phyloP scores from a whole-genome alignment of 164 flowering plant genomes.

The Pachysandra terminalis region DNA sequence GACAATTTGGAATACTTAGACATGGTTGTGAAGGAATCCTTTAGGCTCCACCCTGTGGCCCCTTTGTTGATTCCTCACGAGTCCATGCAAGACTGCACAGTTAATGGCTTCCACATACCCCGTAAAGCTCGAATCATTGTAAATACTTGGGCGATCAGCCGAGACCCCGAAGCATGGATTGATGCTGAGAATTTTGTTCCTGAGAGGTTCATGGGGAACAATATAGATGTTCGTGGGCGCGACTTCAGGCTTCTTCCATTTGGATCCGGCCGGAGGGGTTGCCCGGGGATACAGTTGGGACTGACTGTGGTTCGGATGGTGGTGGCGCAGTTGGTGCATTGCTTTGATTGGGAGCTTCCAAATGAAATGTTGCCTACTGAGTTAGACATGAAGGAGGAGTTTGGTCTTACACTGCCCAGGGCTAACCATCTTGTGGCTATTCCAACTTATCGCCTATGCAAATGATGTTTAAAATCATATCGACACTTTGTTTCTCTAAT shows the following conservation, averaged over 20 bases:
- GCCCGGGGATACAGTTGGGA: neutral
- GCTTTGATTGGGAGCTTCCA: constrained; percentile 3
- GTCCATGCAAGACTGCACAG: constrained; percentile 8
- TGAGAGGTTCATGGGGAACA: neutral
- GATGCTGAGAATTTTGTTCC: neutral
- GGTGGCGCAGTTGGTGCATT: neutral
- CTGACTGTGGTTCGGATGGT: neutral
- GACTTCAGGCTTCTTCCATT: neutral
- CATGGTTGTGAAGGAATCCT: constrained; percentile 7
- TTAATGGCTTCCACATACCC: neutral
- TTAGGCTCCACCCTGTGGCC: constrained; percentile 12
- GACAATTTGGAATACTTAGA: constrained; percentile 8
- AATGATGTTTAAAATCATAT: neutral
- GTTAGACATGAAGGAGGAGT: neutral
- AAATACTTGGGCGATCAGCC: neutral
- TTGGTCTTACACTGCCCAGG: neutral
- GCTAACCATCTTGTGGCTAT: neutral
- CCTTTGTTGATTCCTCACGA: constrained; percentile 9
- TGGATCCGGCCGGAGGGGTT: neutral
- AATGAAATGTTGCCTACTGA: constrained; percentile 2
- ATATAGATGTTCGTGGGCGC: neutral
- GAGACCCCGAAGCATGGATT: neutral
- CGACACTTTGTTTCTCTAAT: no score
- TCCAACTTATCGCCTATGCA: neutral
- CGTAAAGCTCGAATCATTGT: neutral